Evolutionary conservation across 2,329 filamentous ascomycete species (phyloP).

Genomic region (Byssoonygena ceratinophila): DNA sequence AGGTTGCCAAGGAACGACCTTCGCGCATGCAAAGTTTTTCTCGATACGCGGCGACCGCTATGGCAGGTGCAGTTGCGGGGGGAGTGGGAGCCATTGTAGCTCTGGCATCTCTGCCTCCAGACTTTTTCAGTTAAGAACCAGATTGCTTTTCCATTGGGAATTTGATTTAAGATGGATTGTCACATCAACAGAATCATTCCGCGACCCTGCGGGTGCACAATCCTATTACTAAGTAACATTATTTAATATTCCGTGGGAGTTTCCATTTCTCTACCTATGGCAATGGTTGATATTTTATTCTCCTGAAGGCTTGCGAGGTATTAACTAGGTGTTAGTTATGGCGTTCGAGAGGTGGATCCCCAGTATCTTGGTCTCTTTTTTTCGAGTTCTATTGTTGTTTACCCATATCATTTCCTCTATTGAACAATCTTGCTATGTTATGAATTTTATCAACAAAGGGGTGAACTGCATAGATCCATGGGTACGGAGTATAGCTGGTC

Average conservation of each 20-base stretch:
- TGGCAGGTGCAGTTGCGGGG: slow-evolving; percentile 34
- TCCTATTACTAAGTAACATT: neutral
- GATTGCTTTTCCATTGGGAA: neutral
- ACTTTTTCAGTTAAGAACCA: slow-evolving; percentile 31
- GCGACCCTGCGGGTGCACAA: neutral
- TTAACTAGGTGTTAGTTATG: neutral
- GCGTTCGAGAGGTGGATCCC: neutral
- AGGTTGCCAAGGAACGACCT: slow-evolving; percentile 17
- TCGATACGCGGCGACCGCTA: slow-evolving; percentile 32
- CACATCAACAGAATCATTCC: neutral
- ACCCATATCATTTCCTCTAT: no score
- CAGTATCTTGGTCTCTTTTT: neutral
- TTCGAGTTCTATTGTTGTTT: no score
- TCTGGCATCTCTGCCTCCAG: slow-evolving; percentile 34
- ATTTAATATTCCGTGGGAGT: neutral
- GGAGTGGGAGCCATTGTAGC: slow-evolving; percentile 33
- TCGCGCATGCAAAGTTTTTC: slow-evolving; percentile 17
- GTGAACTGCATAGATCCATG: no score
- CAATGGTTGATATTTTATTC: neutral
- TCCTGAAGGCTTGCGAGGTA: neutral
- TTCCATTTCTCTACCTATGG: neutral
- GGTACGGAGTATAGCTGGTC: no score
- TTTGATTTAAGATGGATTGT: neutral
- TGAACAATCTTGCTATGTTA: no score
- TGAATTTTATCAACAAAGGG: no score